These are phyloP conservation scores for Colletotrichum tanaceti DNA, from an alignment of 2,329 filamentous ascomycete species.

Conservation along the genomic window DNA sequence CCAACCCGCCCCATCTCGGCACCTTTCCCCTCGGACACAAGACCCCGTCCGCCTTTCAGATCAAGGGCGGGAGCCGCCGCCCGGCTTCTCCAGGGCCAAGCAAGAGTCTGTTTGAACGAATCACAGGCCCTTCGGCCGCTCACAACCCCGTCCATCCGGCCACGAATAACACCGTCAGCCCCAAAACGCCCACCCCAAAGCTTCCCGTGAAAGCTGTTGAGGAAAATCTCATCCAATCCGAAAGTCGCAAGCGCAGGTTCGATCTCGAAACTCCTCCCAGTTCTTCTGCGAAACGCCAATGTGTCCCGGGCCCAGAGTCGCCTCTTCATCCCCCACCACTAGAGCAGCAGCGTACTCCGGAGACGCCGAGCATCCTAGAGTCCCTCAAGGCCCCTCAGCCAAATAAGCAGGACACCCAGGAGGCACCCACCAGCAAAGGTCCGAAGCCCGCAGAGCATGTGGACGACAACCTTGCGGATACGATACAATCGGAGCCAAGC, in stretches of 20 bases:
- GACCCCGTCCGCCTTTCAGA: not conserved
- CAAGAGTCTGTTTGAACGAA: not conserved
- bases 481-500: not conserved
- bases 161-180: too few species aligned
- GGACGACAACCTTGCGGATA: not conserved
- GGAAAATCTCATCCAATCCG: constrained; percentile 13
- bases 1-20: not conserved
- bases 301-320: not conserved
- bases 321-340: not conserved
- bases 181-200: not conserved
- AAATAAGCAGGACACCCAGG: too few species aligned
- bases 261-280: not conserved
- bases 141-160: not conserved
- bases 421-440: not conserved
- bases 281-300: constrained; percentile 11
- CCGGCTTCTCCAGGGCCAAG: not conserved
- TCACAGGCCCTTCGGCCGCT: not conserved
- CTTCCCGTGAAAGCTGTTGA: not conserved
- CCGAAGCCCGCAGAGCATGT: not conserved
- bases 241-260: constrained; percentile 20
- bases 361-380: too few species aligned
- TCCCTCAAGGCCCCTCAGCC: too few species aligned
- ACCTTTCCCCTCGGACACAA: not conserved
- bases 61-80: constrained; percentile 14
- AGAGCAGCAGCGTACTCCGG: not conserved